Base-by-base conservation (phyloP, 208 protist genomes). In the Trypanosomatidae sp. region DNA sequence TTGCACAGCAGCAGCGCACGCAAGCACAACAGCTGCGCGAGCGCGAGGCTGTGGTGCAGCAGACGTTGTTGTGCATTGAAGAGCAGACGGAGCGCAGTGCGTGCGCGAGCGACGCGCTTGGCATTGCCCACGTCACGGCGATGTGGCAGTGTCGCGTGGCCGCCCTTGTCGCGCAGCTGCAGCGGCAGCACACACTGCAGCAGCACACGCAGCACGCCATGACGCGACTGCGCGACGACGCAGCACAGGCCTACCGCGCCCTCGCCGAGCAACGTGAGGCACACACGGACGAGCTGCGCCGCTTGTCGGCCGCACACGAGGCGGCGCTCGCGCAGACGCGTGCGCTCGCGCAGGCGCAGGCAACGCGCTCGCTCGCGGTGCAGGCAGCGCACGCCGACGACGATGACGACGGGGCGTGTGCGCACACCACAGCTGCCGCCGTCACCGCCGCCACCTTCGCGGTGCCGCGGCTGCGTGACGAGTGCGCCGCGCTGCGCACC, bases 51-150 rank as follows among this genome's bases (percentile, higher is more conserved):
- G 45, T 59, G 30, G 43, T 69, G n/a, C 61, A 53, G 10, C 16
- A 30, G 11, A 47, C 45, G n/a, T 27, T 63, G 7, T 38, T 43
- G 10, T 58, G 70, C 30, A 49, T 55, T 30, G 72, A 80, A 16
- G 66, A 64, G 26, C 53, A 58, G 37, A 45, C 75, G 15, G 56
- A 71, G 35, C 24, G 23, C 16, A 30, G 45, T 18, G 55, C 37
- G 22, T 49, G 39, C 0, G 48, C 43, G 5, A 59, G 60, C 38
- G 51, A 60, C 20, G 53, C 40, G 48, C 41, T 65, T 26, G 41
- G 47, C n/a, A 28, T 25, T 4, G 47, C 66, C 43, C 28, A 45
- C 22, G 60, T 52, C 37, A 22, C 52, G 18, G 28, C 53, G 39
- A 43, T 53, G 42, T 32, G 33, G 6, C 1, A 28, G 23, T 37